Percentiles rank a stretch among this genome's conserved stretches.
phyloP scores from a whole-genome alignment of 2,329 filamentous ascomycete species.

The Fusarium papillatum region DNA sequence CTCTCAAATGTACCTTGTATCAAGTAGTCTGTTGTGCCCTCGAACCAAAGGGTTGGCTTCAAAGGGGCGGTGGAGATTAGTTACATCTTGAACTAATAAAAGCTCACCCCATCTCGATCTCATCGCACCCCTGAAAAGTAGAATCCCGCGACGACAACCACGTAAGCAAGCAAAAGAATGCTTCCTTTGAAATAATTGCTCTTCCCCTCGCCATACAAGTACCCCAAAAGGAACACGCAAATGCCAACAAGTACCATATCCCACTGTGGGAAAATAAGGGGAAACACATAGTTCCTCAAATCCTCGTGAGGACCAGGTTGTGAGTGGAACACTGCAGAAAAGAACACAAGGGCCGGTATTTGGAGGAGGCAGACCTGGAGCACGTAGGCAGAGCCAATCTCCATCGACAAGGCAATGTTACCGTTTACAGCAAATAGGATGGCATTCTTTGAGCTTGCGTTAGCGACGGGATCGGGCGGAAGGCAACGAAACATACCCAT shows the following conservation, averaged over 20 bases:
- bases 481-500: neutral
- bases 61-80: too few species aligned
- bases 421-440: neutral
- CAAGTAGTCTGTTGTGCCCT: neutral
- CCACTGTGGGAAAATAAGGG: slow-evolving; percentile 2
- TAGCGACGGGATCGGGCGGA: neutral
- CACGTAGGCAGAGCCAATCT: neutral
- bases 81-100: neutral
- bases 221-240: neutral
- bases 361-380: neutral
- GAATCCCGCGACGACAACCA: neutral
- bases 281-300: neutral
- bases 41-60: neutral
- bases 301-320: neutral
- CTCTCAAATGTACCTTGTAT: neutral
- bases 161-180: slow-evolving; percentile 3
- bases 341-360: neutral
- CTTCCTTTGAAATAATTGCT: neutral
- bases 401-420: neutral
- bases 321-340: neutral
- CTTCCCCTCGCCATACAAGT: neutral
- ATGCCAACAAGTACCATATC: slow-evolving; percentile 2
- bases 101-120: neutral
- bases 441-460: neutral
- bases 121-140: neutral